Percentiles rank a stretch among this genome's conserved stretches.
Conservation (phyloP, 2,329 filamentous ascomycete species). For the Nemania bipapillata region DNA sequence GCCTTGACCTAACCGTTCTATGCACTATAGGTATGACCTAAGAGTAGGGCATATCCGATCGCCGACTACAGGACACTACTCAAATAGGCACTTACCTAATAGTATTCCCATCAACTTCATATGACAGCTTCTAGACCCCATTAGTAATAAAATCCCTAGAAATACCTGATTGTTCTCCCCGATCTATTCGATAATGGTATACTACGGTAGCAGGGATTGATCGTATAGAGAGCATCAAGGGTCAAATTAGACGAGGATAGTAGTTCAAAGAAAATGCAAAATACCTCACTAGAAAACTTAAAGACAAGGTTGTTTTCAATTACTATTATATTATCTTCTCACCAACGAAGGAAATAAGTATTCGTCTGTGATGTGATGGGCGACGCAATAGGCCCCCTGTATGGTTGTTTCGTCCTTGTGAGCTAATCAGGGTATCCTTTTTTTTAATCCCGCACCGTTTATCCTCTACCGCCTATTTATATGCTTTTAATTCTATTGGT, state of each 20-base stretch:
- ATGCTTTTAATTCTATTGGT: constrained; percentile 18
- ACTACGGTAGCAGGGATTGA: too few species aligned
- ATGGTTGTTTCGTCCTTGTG: neutral
- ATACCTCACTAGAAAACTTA: neutral
- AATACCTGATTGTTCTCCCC: too few species aligned
- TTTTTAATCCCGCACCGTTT: neutral
- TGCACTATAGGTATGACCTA: too few species aligned
- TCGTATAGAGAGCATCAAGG: too few species aligned
- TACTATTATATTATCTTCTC: constrained; percentile 7
- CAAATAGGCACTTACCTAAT: too few species aligned
- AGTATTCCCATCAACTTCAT: too few species aligned
- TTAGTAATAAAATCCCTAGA: neutral
- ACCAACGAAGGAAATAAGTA: neutral
- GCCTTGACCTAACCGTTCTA: too few species aligned
- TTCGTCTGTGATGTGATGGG: constrained; percentile 3
- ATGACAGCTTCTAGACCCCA: too few species aligned
- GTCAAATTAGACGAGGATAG: neutral
- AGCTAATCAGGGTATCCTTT: constrained; percentile 22
- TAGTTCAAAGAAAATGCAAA: neutral
- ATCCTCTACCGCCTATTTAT: neutral
- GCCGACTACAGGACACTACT: too few species aligned
- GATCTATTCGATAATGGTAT: too few species aligned
- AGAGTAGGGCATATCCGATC: too few species aligned
- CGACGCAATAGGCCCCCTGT: neutral
- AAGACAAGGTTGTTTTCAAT: neutral